Conservation (phyloP, 768 basidiomycete genomes). For the Russula sp. region DNA sequence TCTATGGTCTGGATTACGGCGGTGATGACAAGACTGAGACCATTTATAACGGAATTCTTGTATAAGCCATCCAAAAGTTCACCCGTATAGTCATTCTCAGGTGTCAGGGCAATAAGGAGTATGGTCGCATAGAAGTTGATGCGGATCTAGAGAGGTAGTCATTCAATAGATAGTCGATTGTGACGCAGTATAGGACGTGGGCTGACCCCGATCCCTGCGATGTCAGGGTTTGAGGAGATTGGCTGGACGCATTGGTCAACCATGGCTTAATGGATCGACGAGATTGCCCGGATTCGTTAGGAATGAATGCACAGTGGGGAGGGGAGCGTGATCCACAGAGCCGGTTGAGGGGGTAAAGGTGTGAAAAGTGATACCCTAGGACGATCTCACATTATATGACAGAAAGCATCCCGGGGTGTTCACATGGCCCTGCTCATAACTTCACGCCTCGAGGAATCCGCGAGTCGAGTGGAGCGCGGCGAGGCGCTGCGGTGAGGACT, state of each 20-base stretch:
- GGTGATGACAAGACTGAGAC: slow-evolving; percentile 15
- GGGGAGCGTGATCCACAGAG: background rate
- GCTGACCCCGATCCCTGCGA: slow-evolving; percentile 22
- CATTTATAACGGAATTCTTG: slow-evolving; percentile 11
- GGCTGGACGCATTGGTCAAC: background rate
- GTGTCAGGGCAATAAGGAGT: slow-evolving; percentile 2
- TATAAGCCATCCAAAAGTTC: slow-evolving; percentile 16
- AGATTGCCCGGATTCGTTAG: background rate
- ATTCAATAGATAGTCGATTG: background rate
- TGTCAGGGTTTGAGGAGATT: slow-evolving; percentile 7
- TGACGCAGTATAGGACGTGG: background rate
- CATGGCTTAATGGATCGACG: background rate
- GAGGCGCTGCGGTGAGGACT: background rate
- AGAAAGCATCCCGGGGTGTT: background rate
- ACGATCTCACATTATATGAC: background rate
- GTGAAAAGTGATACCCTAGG: background rate
- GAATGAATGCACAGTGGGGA: background rate
- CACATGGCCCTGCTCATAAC: background rate
- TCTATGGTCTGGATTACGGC: slow-evolving; percentile 15
- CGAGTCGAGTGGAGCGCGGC: background rate
- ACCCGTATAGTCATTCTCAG: background rate
- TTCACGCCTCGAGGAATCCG: background rate
- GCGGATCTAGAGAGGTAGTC: slow-evolving; percentile 5
- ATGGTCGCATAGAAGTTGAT: slow-evolving; percentile 21
- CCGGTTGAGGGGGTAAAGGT: background rate